A percentile compares a stretch with the other conserved stretches of the same genome.
These are phyloP conservation scores for Cucurbita argyrosperma DNA, from an alignment of 306 rosid species.

Conservation along the genomic window DNA sequence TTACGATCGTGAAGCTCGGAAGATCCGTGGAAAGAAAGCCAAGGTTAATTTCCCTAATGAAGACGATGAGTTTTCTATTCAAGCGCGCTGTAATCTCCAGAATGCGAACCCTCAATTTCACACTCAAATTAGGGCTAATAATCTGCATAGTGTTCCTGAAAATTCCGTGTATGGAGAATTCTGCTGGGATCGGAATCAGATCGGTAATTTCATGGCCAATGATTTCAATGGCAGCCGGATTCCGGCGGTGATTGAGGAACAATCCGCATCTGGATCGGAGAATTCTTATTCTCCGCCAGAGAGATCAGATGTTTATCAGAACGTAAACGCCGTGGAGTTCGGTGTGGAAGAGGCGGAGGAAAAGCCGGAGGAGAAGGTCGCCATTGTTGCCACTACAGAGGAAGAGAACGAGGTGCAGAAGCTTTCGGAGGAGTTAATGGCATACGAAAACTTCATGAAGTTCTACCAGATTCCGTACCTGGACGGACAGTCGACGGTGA, in stretches of 20 bases:
- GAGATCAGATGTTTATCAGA: constrained; percentile 7
- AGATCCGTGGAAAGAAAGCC: constrained; percentile 80
- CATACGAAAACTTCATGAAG: constrained; percentile 68
- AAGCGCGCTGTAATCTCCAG: not conserved
- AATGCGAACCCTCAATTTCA: constrained; percentile 8
- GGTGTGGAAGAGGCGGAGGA: constrained; percentile 12
- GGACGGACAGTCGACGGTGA: constrained; percentile 46
- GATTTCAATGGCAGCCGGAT: not conserved
- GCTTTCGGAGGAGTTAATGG: constrained; percentile 75
- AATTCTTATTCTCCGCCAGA: constrained; percentile 16
- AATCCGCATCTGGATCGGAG: constrained; percentile 25
- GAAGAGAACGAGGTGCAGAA: constrained; percentile 40
- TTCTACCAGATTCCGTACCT: constrained; percentile 75
- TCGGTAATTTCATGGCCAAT: not conserved
- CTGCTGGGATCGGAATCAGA: constrained; percentile 44
- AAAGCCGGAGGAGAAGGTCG: constrained; percentile 6
- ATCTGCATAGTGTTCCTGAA: not conserved
- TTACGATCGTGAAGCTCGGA: constrained; percentile 76
- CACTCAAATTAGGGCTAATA: not conserved
- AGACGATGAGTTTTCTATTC: constrained; percentile 21
- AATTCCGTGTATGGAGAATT: constrained; percentile 32
- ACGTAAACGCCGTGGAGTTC: not conserved
- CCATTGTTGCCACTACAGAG: not conserved
- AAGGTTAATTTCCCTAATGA: constrained; percentile 87
- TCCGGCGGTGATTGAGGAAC: constrained; percentile 18